phyloP scores from a whole-genome alignment of 495 filamentous ascomycete genomes.

The Tuber microsphaerosporum region DNA sequence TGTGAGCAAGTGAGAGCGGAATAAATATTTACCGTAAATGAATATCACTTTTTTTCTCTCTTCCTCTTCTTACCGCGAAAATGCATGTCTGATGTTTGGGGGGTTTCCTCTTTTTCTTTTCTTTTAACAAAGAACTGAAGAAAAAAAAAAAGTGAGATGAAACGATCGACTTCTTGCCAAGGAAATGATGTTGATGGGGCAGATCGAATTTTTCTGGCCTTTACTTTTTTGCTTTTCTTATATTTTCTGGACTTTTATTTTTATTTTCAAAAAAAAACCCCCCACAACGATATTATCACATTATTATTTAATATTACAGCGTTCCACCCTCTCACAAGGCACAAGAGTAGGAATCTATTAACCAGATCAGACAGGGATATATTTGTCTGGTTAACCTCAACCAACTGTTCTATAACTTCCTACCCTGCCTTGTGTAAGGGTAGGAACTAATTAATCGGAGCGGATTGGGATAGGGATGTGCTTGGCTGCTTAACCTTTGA shows the following conservation, averaged over 20 bases:
- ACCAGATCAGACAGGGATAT: neutral
- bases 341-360: neutral
- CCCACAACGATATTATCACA: neutral
- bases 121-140: neutral
- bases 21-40: constrained; percentile 4
- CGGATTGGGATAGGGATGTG: too few relatives aligned
- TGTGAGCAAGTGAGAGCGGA: neutral
- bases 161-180: neutral
- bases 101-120: neutral
- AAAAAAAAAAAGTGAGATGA: neutral
- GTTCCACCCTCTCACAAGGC: neutral
- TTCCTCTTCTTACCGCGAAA: neutral
- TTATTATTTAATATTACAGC: neutral
- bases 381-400: neutral
- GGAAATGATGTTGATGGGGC: neutral
- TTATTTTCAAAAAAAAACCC: neutral
- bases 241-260: neutral
- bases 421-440: neutral
- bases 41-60: neutral
- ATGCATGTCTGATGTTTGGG: neutral
- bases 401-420: neutral
- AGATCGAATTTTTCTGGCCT: neutral
- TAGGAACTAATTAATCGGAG: too few relatives aligned
- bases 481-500: too few relatives aligned
- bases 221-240: neutral